Evolutionary conservation across 2,329 filamentous ascomycete genomes (phyloP), one percentile per base, ranked within the genome.

Genomic region (Epichloe scottii): DNA sequence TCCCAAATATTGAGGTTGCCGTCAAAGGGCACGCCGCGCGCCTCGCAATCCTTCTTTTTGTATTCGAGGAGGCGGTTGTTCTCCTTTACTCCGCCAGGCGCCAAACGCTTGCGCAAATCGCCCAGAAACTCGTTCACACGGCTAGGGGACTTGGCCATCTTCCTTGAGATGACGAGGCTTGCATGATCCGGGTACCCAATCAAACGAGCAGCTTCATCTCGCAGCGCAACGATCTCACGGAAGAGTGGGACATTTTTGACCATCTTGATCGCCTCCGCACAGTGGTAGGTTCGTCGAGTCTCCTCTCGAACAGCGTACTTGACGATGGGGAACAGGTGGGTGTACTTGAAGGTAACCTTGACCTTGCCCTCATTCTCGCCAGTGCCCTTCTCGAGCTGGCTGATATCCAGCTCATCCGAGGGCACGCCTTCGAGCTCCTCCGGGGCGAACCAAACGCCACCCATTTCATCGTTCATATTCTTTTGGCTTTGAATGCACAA

Each of bases 1-100:
- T 93, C 87, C 87, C 88, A 93, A 40, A 90, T 77, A 66, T 87
- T 91, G 66, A 90, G 89, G 58, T 81, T 81, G 46, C 77, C 80
- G 58, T 87, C 84, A 50, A 78, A 76, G 3, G 73, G 68, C 7
- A 81, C 59, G 8, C 77, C 77, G 26, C 81, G 76, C 19, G 76
- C 71, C 59, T 80, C 75, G 50, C 79, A 73, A 57, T 89, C 84
- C 50, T 76, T 72, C 68, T 85, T 81, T 76, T 93, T 93, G 58
- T 90, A 72, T 56, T 80, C 76, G 55, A 84, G 74, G n/a, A 94
- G 72, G 59, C 83, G 81, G 43, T 77, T 72, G 41, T 81, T 79
- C 67, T 93, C 87, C 64, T 84, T 81, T 52, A 74, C 69, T 23
- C 86, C 87, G 26, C 87, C 87, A 0, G 82, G 77, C 0, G 78